A percentile compares a stretch with the other conserved stretches of the same genome.
Conservation (phyloP, 2,329 filamentous ascomycete species). For the Pyricularia sp. region DNA sequence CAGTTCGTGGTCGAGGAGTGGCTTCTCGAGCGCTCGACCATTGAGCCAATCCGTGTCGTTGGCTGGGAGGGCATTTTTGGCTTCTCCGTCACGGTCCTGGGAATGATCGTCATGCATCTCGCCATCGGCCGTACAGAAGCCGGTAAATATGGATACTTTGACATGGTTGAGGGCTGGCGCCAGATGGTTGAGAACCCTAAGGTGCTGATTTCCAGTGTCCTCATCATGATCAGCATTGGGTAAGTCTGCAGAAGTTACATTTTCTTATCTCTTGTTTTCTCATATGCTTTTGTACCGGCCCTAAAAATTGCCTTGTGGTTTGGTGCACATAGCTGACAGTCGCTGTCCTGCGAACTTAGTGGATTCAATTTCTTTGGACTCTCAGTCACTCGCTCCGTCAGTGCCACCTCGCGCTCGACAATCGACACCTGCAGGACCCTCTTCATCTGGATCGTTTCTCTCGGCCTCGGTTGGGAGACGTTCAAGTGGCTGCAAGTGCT, state of each 20-base stretch:
- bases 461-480: conserved; percentile 89
- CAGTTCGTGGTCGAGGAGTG: conserved; percentile 96
- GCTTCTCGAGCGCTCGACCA: conserved; percentile 58
- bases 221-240: conserved; percentile 98
- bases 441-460: conserved; percentile 95
- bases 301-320: neutral
- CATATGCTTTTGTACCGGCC: neutral
- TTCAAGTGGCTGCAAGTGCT: conserved; percentile 96
- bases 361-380: conserved; percentile 99
- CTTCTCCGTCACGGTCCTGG: conserved; percentile 66
- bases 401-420: conserved; percentile 85
- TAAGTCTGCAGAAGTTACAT: conserved; percentile 32
- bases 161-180: conserved; percentile 75
- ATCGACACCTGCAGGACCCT: conserved; percentile 96
- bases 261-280: neutral
- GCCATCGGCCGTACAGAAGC: conserved; percentile 64
- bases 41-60: conserved; percentile 81
- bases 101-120: conserved; percentile 73
- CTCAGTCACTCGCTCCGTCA: conserved; percentile 81
- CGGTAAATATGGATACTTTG: conserved; percentile 78
- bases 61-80: conserved; percentile 96
- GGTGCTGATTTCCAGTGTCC: conserved; percentile 66
- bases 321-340: neutral
- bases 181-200: conserved; percentile 65
- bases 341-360: conserved; percentile 33